Conservation (phyloP, 345 rosid genomes). For the Cochlearia excelsa region DNA sequence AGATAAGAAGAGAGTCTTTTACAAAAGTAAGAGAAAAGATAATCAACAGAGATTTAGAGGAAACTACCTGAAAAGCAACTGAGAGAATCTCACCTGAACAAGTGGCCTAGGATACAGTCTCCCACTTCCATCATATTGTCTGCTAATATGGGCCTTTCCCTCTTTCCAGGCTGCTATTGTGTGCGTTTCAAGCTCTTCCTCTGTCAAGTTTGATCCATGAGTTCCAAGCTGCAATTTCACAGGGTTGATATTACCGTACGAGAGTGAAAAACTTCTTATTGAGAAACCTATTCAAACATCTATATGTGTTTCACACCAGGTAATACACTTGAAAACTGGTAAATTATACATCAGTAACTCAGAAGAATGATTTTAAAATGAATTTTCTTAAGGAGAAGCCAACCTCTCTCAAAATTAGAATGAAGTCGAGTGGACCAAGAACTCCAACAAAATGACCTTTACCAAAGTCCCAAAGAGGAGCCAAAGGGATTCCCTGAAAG, state of each 20-base stretch:
- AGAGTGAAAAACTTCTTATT: slow-evolving; percentile 11
- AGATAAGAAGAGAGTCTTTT: no score
- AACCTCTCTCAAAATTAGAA: slow-evolving; percentile 79
- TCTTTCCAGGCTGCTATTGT: slow-evolving; percentile 99
- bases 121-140: slow-evolving; percentile 68
- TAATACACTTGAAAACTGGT: no score
- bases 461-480: slow-evolving; percentile 79
- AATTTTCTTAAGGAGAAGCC: slow-evolving; percentile 9
- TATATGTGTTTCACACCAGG: neutral
- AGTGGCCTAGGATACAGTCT: slow-evolving; percentile 49
- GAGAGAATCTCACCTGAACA: slow-evolving; percentile 49
- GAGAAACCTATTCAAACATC: slow-evolving; percentile 21
- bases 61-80: slow-evolving; percentile 6
- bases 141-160: slow-evolving; percentile 62
- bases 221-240: slow-evolving; percentile 63
- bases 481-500: slow-evolving; percentile 70
- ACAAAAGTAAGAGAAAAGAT: no score
- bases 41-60: no score
- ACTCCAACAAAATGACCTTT: slow-evolving; percentile 78
- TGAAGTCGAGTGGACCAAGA: slow-evolving; percentile 77
- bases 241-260: slow-evolving; percentile 22
- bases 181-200: slow-evolving; percentile 83
- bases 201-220: slow-evolving; percentile 80
- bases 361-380: neutral
- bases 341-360: no score